A percentile compares a stretch with the other conserved stretches of the same genome.
Evolutionary conservation across 208 protist genomes (phyloP).

Genomic region (Trypanosoma caninum): DNA sequence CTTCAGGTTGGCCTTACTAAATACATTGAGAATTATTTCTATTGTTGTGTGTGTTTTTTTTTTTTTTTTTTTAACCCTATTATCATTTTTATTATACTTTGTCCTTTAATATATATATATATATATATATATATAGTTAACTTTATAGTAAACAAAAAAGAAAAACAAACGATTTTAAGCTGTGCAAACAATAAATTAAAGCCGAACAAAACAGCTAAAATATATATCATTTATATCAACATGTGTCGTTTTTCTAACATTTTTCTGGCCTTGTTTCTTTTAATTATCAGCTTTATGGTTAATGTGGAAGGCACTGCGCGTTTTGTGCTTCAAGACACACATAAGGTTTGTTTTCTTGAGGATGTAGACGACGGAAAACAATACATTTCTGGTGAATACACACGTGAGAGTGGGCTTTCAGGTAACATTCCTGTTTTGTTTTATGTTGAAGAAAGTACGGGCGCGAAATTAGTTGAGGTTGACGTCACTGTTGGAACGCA

Average conservation of each 20-base stretch:
- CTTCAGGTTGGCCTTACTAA: too few relatives aligned
- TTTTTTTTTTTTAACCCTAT: too few relatives aligned
- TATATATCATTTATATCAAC: too few relatives aligned
- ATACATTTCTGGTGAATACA: constrained; percentile 47
- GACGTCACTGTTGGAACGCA: constrained; percentile 17
- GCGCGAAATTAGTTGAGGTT: neutral
- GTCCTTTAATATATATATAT: too few relatives aligned
- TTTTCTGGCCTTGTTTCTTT: neutral
- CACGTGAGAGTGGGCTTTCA: constrained; percentile 13
- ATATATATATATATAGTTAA: too few relatives aligned
- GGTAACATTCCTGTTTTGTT: neutral
- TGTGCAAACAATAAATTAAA: too few relatives aligned
- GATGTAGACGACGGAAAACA: constrained; percentile 27
- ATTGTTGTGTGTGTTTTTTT: too few relatives aligned
- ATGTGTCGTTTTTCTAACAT: neutral
- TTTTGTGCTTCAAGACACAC: constrained; percentile 39
- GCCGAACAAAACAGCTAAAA: too few relatives aligned
- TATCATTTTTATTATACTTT: too few relatives aligned
- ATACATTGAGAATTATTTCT: too few relatives aligned
- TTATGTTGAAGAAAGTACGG: constrained; percentile 1
- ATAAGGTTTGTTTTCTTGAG: constrained; percentile 63
- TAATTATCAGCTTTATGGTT: neutral
- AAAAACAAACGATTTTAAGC: too few relatives aligned
- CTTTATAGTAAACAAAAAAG: too few relatives aligned
- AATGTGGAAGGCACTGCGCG: constrained; percentile 22